phyloP scores from a whole-genome alignment of 2,329 filamentous ascomycete genomes.

The Colletotrichum lupini region DNA sequence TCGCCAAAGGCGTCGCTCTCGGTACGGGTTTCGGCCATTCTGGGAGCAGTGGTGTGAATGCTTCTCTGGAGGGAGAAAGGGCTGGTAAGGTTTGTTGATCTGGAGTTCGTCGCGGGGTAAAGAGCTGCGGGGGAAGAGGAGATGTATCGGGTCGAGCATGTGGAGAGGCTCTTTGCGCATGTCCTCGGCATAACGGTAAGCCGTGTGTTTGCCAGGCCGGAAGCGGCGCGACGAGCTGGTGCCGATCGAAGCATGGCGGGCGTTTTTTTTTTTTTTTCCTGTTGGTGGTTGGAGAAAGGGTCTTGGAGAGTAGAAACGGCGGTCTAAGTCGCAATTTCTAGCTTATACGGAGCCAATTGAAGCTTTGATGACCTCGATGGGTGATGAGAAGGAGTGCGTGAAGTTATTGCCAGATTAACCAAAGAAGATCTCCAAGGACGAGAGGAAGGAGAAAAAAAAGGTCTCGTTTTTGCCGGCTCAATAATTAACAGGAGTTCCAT shows the following conservation, averaged over 20 bases:
- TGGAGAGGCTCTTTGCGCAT: conserved; percentile 34
- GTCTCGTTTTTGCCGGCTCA: conserved; percentile 14
- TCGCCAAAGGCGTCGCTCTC: conserved; percentile 99
- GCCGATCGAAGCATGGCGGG: conserved; percentile 32
- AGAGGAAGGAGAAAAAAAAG: conserved; percentile 11
- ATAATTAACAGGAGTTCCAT: conserved; percentile 10
- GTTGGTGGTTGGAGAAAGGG: conserved; percentile 11
- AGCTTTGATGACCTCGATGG: neutral
- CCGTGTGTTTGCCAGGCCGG: conserved; percentile 32
- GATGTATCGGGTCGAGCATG: conserved; percentile 31
- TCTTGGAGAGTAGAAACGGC: conserved; percentile 6
- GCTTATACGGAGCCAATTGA: conserved; percentile 17
- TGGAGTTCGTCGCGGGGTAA: conserved; percentile 30
- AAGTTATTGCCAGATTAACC: neutral
- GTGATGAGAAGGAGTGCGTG: neutral
- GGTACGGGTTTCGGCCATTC: conserved; percentile 72
- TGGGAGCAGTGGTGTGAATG: conserved; percentile 58
- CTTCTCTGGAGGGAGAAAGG: conserved; percentile 32
- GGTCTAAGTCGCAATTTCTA: conserved; percentile 3
- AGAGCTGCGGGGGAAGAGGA: conserved; percentile 29
- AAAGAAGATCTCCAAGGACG: neutral
- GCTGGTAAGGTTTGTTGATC: conserved; percentile 22
- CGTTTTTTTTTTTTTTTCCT: conserved; percentile 2
- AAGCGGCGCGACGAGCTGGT: conserved; percentile 34
- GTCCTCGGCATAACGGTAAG: conserved; percentile 34